Evolutionary conservation across 345 rosid genomes (phyloP), one percentile per base, ranked within the genome.

Genomic region (Populus deltoides): DNA sequence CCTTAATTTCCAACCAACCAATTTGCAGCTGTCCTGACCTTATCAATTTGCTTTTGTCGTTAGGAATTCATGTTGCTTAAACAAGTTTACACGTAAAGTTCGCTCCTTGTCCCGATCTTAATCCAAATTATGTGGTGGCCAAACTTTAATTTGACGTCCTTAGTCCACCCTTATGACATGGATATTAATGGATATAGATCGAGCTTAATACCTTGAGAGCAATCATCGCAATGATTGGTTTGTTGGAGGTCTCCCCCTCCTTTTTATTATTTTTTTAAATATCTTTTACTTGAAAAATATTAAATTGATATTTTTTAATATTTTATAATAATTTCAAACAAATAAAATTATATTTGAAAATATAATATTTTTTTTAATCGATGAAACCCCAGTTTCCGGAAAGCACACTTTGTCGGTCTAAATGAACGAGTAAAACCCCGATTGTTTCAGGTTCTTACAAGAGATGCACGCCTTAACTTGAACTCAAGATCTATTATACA

Each of bases 231-330:
- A 20, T 55, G 25, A 2, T 7, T 0, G 36, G 36, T 0, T 33
- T 4, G 0, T 33, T 0, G 6, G 6, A 33, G 36, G 27, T 27
- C 1, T 27, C 27, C 0, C 4, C 13, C 0, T 41, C 10, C 9
- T 10, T 0, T 9, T 41, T 2, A 2, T 0, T 33, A 0, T 33
- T 33, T 33, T 33, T 0, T 4, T 0, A 4, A 4, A 0, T 33
- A 33, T 33, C 0, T 33, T 33, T 33, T 4, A 33, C 0, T 33
- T 4, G 0, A 33, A 5, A 33, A 33, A 33, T 33, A 33, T 33
- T 33, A 33, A 33, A 33, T 33, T 33, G 0, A 33, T 33, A 4
- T 33, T 33, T 33, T 33, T 33, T 33, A 33, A 0, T 33, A 0
- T 33, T 33, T 33, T 33, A 0, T 33, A 4, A 4, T 33, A 33